Evolutionary conservation across 176 grass and related monocot species (phyloP).

Genomic region (Hordeum vulgare): MorexV3_pseudomolecules_assembly NC_058524.1:115097020-115097519

Average conservation of each 20-base stretch:
- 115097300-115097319: neutral
- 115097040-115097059: slow-evolving; percentile 51
- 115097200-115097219: neutral
- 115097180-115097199: neutral
- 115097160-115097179: neutral
- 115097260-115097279: neutral
- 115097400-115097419: neutral
- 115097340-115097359: neutral
- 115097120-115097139: neutral
- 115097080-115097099: neutral
- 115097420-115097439: neutral
- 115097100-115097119: neutral
- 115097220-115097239: neutral
- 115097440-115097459: neutral
- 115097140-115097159: neutral
- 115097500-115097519: neutral
- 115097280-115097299: neutral
- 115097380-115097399: neutral
- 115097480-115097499: slow-evolving; percentile 7
- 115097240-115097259: slow-evolving; percentile 2
- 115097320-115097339: neutral
- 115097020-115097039: slow-evolving; percentile 94
- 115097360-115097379: neutral
- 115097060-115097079: slow-evolving; percentile 36
- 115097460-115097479: neutral